These are phyloP conservation scores for Penicillium crustosum DNA, from an alignment of 2,329 filamentous ascomycete genomes.

Conservation along the genomic window DNA sequence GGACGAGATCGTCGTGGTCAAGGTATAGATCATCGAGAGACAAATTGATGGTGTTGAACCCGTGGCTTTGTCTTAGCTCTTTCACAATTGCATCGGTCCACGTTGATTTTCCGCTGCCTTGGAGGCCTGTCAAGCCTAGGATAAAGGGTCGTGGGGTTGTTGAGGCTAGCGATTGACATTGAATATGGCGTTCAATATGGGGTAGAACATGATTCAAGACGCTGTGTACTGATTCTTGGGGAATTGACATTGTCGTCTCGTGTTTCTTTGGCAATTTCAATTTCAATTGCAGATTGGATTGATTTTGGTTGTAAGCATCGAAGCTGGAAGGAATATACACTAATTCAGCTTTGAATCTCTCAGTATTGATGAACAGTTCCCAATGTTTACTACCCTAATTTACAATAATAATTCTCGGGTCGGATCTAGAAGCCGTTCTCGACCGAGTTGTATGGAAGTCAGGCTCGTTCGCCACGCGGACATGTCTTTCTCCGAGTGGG, in stretches of 20 bases:
- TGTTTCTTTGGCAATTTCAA: neutral
- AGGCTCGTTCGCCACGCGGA: slow-evolving; percentile 7
- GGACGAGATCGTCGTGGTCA: slow-evolving; percentile 17
- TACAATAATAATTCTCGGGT: neutral
- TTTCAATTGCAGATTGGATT: neutral
- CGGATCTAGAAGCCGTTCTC: neutral
- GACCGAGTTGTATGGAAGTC: neutral
- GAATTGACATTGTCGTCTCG: slow-evolving; percentile 2
- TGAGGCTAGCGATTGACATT: neutral
- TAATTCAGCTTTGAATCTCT: neutral
- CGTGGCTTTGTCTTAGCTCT: slow-evolving; percentile 3
- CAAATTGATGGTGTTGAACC: slow-evolving; percentile 16
- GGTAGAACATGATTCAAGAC: slow-evolving; percentile 6
- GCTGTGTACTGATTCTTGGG: slow-evolving; percentile 3
- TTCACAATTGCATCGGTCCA: slow-evolving; percentile 18
- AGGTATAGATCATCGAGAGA: slow-evolving; percentile 21
- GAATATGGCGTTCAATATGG: slow-evolving; percentile 5
- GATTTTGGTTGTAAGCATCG: neutral
- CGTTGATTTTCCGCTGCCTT: slow-evolving; percentile 22
- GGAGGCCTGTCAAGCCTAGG: slow-evolving; percentile 17
- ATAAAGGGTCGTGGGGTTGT: slow-evolving; percentile 9
- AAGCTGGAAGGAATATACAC: neutral
- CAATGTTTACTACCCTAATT: neutral
- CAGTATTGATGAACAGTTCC: neutral
- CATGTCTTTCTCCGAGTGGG: slow-evolving; percentile 19